Evolutionary conservation across 331 rosid species (phyloP).

Genomic region (Saraca asoca): DNA sequence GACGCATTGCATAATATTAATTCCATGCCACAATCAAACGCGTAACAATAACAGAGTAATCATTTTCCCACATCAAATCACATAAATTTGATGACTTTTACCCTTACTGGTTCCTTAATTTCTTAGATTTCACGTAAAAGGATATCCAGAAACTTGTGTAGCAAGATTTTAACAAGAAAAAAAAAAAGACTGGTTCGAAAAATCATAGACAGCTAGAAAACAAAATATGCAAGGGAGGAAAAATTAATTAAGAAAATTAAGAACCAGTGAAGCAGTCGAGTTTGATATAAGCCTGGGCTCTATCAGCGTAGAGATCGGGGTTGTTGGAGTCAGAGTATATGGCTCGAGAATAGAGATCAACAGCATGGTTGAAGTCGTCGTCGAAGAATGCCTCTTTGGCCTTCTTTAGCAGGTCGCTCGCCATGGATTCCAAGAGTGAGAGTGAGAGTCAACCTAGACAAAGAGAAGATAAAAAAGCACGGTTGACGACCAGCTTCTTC

Average conservation of each 20-base stretch:
- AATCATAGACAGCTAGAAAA: background rate
- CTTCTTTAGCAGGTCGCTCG: conserved; percentile 56
- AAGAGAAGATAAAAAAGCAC: conserved; percentile 10
- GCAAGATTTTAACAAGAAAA: background rate
- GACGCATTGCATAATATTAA: too few relatives aligned
- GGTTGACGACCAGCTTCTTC: background rate
- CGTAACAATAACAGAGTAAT: background rate
- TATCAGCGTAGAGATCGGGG: conserved; percentile 65
- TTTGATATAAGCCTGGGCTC: conserved; percentile 91
- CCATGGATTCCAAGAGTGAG: conserved; percentile 40
- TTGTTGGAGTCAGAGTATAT: conserved; percentile 53
- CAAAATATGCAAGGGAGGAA: background rate
- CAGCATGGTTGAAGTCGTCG: conserved; percentile 72
- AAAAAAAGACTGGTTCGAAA: background rate
- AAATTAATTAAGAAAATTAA: background rate
- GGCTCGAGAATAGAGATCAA: conserved; percentile 60
- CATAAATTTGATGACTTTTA: too few relatives aligned
- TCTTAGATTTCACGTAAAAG: background rate
- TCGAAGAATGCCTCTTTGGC: conserved; percentile 84
- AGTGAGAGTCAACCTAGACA: background rate
- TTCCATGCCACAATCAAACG: background rate
- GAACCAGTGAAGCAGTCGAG: conserved; percentile 60
- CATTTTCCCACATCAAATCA: too few relatives aligned
- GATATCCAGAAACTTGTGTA: background rate
- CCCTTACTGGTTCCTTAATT: background rate